These are phyloP conservation scores for Albugo laibachii DNA, from an alignment of 352 stramenopile genomes.

Conservation along the genomic window DNA sequence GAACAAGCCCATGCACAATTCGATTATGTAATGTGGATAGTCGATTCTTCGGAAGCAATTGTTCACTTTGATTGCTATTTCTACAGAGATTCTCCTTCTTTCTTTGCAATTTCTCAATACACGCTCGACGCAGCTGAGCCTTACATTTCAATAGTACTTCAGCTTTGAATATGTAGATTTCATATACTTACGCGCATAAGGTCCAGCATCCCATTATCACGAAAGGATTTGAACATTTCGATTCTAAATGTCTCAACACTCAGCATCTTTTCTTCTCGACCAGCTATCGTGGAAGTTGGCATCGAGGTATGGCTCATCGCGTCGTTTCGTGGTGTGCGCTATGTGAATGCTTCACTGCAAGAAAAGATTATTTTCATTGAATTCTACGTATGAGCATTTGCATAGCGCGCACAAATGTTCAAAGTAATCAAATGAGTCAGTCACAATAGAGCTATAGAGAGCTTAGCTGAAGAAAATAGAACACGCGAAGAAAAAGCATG, in stretches of 20 bases:
- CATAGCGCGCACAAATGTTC: no score
- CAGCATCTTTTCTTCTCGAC: conserved; percentile 10
- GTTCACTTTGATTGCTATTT: not conserved
- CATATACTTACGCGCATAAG: conserved; percentile 22
- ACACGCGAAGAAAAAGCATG: no score
- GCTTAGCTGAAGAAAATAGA: no score
- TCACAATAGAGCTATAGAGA: no score
- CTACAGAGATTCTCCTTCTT: conserved; percentile 3
- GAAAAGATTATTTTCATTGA: no score
- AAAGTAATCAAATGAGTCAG: no score
- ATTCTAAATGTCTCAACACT: conserved; percentile 43
- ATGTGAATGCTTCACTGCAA: no score
- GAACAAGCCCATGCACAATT: conserved; percentile 31
- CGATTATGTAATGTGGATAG: conserved; percentile 10
- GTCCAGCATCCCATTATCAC: conserved; percentile 37
- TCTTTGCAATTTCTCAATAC: conserved; percentile 49
- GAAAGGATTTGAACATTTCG: conserved; percentile 49
- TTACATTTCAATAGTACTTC: conserved; percentile 4
- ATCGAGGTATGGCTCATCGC: no score
- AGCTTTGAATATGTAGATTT: not conserved
- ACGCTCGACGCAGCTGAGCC: conserved; percentile 38
- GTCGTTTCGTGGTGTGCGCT: no score
- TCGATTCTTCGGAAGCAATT: conserved; percentile 3
- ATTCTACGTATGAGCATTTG: no score
- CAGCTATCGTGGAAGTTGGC: not conserved